A percentile compares a stretch with the other conserved stretches of the same genome.
Conservation (phyloP, 768 basidiomycete genomes). For the Cystobasidiopsis lactophilus region DNA sequence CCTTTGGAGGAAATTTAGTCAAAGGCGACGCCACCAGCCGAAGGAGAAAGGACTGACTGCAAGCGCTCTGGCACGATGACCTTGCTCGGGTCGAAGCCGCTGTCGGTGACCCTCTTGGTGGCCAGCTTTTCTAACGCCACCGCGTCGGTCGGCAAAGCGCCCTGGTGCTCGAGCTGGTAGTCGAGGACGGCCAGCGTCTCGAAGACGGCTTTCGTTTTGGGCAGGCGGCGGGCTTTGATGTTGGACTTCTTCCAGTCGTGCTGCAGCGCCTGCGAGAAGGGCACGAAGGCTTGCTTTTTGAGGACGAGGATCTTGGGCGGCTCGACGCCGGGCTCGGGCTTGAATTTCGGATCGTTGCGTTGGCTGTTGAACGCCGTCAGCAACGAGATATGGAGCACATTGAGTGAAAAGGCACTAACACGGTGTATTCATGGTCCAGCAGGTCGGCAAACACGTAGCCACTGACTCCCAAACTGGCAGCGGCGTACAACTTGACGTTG, state of each 20-base stretch:
- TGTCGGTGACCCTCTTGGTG: conserved; percentile 1
- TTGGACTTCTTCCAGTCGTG: conserved; percentile 56
- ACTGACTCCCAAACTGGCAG: conserved; percentile 66
- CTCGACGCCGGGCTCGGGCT: conserved; percentile 1
- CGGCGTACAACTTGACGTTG: conserved; percentile 67
- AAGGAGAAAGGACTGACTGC: conserved; percentile 30
- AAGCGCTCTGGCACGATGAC: conserved; percentile 37
- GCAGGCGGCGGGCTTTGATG: conserved; percentile 41
- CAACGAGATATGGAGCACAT: background rate
- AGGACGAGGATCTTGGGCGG: conserved; percentile 11
- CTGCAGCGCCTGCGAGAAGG: conserved; percentile 40
- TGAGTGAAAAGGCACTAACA: conserved; percentile 34
- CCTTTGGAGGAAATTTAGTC: conserved; percentile 28
- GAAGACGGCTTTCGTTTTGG: conserved; percentile 1
- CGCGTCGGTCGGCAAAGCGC: conserved; percentile 4
- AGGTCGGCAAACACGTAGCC: conserved; percentile 94
- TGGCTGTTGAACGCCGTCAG: background rate
- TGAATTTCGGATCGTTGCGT: conserved; percentile 6
- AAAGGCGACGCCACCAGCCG: background rate
- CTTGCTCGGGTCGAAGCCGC: background rate
- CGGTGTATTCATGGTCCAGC: conserved; percentile 62
- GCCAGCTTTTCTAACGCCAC: conserved; percentile 16
- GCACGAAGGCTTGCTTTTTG: conserved; percentile 26
- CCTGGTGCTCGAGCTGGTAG: conserved; percentile 16
- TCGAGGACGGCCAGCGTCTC: conserved; percentile 31